A percentile compares a stretch with the other conserved stretches of the same genome.
phyloP scores from a whole-genome alignment of 116 monocot species.

The Trichopus zeylanicus region DNA sequence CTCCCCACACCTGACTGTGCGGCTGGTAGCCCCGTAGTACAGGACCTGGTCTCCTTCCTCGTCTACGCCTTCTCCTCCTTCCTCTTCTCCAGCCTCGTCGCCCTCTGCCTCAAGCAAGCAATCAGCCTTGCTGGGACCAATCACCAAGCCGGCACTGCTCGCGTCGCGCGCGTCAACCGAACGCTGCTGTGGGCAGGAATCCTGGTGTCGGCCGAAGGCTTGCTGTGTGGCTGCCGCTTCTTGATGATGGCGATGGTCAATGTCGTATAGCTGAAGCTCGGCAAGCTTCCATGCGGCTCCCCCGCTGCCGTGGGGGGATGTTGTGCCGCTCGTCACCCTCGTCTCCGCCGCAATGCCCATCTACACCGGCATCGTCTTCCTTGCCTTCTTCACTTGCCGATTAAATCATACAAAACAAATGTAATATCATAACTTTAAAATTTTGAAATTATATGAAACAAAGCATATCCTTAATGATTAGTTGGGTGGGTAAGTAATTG shows the following conservation, averaged over 20 bases:
- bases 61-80: conserved; percentile 73
- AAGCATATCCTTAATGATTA: too few species aligned
- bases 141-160: background rate
- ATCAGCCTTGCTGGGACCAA: conserved; percentile 35
- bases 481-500: too few species aligned
- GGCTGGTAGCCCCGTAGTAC: conserved; percentile 22
- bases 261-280: conserved; percentile 78
- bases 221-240: conserved; percentile 61
- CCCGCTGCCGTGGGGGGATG: conserved; percentile 32
- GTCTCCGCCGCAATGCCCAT: conserved; percentile 63
- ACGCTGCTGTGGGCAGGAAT: conserved; percentile 54
- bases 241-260: conserved; percentile 79
- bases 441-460: too few species aligned
- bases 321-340: conserved; percentile 57
- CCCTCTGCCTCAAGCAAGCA: conserved; percentile 74
- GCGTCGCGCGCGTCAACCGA: conserved; percentile 17
- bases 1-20: conserved; percentile 25
- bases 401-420: too few species aligned
- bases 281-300: conserved; percentile 49
- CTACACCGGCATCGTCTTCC: conserved; percentile 62
- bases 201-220: conserved; percentile 48
- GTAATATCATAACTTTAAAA: too few species aligned
- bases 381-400: conserved; percentile 73
- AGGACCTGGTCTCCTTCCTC: conserved; percentile 67
- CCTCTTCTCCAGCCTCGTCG: conserved; percentile 84